Percentiles rank a stretch among this genome's conserved stretches.
phyloP scores from a whole-genome alignment of 2,329 filamentous ascomycete genomes.

The Ophiostoma ips region DNA sequence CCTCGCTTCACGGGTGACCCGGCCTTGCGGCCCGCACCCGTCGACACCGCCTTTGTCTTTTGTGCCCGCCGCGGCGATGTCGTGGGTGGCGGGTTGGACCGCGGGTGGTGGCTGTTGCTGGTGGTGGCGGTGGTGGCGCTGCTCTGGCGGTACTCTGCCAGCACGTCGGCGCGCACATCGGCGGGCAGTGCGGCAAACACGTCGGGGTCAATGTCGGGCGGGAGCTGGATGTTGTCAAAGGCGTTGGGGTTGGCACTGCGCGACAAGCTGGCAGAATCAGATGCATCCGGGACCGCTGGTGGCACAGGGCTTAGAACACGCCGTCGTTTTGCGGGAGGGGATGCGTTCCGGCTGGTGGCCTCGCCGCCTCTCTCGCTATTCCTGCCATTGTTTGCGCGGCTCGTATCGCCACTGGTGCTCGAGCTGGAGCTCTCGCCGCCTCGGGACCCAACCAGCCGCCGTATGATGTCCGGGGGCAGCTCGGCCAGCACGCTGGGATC shows the following conservation, averaged over 20 bases:
- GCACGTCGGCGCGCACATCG: constrained; percentile 71
- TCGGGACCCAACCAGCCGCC: constrained; percentile 50
- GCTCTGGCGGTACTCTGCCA: constrained; percentile 50
- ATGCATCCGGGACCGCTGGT: neutral
- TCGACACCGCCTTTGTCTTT: constrained; percentile 1
- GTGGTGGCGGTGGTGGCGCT: neutral
- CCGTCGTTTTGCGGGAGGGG: constrained; percentile 14
- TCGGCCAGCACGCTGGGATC: constrained; percentile 74
- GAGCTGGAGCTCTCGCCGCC: neutral
- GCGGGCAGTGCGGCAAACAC: constrained; percentile 72
- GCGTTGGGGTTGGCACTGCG: neutral
- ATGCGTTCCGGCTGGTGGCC: constrained; percentile 14
- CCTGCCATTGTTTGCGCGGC: neutral
- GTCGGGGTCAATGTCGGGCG: constrained; percentile 73
- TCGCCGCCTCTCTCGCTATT: neutral
- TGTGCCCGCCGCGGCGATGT: constrained; percentile 28
- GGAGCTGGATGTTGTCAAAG: constrained; percentile 15
- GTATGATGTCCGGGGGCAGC: constrained; percentile 69
- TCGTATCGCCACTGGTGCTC: constrained; percentile 12
- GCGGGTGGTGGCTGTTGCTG: neutral
- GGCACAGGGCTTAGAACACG: constrained; percentile 20
- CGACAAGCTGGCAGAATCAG: too few relatives aligned
- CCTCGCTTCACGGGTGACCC: constrained; percentile 6
- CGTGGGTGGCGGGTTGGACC: constrained; percentile 29
- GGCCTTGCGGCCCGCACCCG: neutral